Base-by-base conservation (phyloP, 257 asterid species). In the Apocynum venetum region DNA sequence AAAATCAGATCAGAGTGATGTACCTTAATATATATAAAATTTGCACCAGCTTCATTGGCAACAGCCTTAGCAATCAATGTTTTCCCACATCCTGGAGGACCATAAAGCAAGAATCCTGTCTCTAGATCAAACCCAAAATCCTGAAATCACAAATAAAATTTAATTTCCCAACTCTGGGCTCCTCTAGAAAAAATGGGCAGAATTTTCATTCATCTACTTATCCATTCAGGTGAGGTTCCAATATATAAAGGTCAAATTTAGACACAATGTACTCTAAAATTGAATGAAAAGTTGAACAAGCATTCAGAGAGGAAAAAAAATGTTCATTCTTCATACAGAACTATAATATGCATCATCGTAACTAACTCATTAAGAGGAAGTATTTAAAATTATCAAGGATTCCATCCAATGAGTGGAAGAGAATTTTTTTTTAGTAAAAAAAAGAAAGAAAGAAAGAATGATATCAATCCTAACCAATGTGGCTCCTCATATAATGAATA, bases 71-170 rank as follows among this genome's bases (percentile, higher is more conserved):
- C 98, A 43, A 95, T 92, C 85, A 93, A 84, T 52, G 98, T 95
- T 88, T 95, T 95, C 48, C 98, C 98, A 44, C 98, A 92, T 71
- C 98, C 98, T 10, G 98, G 98, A 79, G 98, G 98, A 71, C 98
- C 98, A 85, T 90, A 91, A 47, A 95, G 98, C 90, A 95, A 84
- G 83, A 91, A 90, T 70, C 98, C 98, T 6, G 93, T 88, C 76
- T 87, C 98, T 64, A 85, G 56, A 68, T 87, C 85, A 75, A 87
- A 82, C 49, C 94, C 97, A 74, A 89, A 87, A 51, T 84, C 83
- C 98, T 94, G 86, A 83, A 84, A 88, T 52, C 38, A 46, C 19
- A 0, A 19, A 43, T 8, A 3, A 68, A 68, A 40, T 8, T 43
- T 68, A 19, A 44, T 19, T 43, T 11, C 14, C 12, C 35, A 20